Evolutionary conservation across 345 rosid species (phyloP).

Genomic region (Citrus medica): DNA sequence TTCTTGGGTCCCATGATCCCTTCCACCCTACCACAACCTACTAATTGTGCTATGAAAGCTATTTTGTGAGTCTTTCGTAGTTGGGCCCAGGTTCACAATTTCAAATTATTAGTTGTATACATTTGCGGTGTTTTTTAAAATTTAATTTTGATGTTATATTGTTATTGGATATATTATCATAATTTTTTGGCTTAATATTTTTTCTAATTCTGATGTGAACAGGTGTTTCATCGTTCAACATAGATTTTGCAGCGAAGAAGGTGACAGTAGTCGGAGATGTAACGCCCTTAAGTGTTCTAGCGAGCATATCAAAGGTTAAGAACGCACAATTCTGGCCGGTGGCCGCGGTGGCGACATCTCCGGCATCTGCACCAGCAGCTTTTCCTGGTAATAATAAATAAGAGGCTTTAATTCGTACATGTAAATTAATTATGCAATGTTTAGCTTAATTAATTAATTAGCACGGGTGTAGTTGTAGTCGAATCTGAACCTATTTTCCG

Average conservation of each 20-base stretch:
- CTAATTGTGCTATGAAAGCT: not conserved
- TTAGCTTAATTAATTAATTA: not conserved
- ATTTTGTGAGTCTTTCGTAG: not conserved
- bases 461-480: not conserved
- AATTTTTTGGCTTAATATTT: not conserved
- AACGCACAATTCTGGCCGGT: constrained; percentile 80
- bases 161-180: too few species aligned
- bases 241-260: constrained; percentile 85
- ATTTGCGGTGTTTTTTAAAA: too few species aligned
- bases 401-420: not conserved
- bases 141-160: too few species aligned
- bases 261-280: constrained; percentile 85
- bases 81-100: not conserved
- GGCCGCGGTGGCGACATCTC: constrained; percentile 4
- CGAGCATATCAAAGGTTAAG: constrained; percentile 84
- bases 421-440: constrained; percentile 4
- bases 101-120: not conserved
- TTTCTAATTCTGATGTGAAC: constrained; percentile 8
- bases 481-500: constrained; percentile 18
- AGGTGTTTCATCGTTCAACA: constrained; percentile 87
- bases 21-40: too few species aligned
- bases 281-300: constrained; percentile 67
- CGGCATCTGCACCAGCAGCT: constrained; percentile 12
- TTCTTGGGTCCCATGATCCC: not conserved
- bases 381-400: constrained; percentile 10